Evolutionary conservation across 1,284 basidiomycete species (phyloP), one percentile per base, ranked within the genome.

Genomic region (Rhodotorula sp.): DNA sequence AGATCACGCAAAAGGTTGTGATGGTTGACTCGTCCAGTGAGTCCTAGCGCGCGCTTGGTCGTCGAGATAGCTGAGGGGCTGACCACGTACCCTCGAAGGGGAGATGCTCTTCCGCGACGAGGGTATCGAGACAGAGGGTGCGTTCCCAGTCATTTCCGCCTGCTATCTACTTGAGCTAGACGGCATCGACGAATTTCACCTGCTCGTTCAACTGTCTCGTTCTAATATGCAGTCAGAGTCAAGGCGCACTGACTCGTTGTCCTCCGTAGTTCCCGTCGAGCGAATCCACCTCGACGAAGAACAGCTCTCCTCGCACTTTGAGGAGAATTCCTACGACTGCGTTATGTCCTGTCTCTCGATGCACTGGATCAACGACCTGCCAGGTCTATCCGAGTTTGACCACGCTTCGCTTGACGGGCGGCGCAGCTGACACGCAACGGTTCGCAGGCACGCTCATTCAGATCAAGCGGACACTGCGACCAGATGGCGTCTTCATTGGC

Each of bases 291-390:
- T 84, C 58, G 91, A 94, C 75, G 92, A 94, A 79, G 92, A 94
- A 80, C 82, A 84, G 52, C 80, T 93, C 29, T 76, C 80, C 4
- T 64, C 64, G 0, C 64, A 58, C 29, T 83, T 98, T 34, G 84
- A 85, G 20, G 86, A 83, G 9, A 86, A 90, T 68, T 90, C 90
- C 29, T 89, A 95, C 79, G 95, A 99, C 79, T 92, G 92, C 51
- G 87, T 99, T 56, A 88, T 98, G 44, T 94, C 92, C 22, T 93
- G 91, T 77, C 85, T 96, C 4, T 90, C 89, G 67, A 83, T 99
- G 63, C 96, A 99, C 77, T 99, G 96, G 96, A 88, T 97, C 15
- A 99, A 99, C 77, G 96, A 99, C 81, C 85, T 99, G 20, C 95
- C 94, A 69, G 92, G 92, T 90, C 54, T 11, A 9, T 4, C 17